These are phyloP conservation scores for Kalanchoe fedtschenkoi DNA, from an alignment of 164 flowering plant genomes.

Conservation along the genomic window DNA sequence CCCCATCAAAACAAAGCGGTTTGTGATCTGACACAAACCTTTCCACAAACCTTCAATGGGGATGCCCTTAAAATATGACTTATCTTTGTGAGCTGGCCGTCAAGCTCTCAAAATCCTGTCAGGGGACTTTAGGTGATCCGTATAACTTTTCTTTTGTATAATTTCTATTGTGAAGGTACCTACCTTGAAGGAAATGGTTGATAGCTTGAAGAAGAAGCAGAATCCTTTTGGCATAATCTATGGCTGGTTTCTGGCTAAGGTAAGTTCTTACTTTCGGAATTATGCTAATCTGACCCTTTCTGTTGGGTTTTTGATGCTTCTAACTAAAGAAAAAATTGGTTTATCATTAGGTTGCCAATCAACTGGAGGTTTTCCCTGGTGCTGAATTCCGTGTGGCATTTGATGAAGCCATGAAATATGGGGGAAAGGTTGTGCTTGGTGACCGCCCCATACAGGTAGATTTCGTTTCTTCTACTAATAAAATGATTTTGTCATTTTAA, in stretches of 20 bases:
- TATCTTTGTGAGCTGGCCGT: neutral
- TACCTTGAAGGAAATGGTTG: slow-evolving; percentile 77
- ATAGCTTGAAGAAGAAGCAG: slow-evolving; percentile 70
- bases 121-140: neutral
- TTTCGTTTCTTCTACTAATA: neutral
- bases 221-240: slow-evolving; percentile 74
- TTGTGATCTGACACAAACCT: too few relatives aligned
- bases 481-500: too few relatives aligned
- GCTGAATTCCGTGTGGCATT: slow-evolving; percentile 90
- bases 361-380: slow-evolving; percentile 90
- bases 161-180: slow-evolving; percentile 50
- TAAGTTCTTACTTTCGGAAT: slow-evolving; percentile 11
- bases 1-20: too few relatives aligned
- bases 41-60: too few relatives aligned
- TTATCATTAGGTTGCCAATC: slow-evolving; percentile 52
- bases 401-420: slow-evolving; percentile 86
- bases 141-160: slow-evolving; percentile 2
- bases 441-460: slow-evolving; percentile 88
- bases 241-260: slow-evolving; percentile 98
- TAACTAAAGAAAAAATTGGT: neutral
- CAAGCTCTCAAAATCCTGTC: neutral
- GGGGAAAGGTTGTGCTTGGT: slow-evolving; percentile 88
- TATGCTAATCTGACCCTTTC: neutral
- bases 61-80: neutral
- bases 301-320: neutral